Percentiles rank a stretch among this genome's conserved stretches.
phyloP scores from a whole-genome alignment of 2,329 filamentous ascomycete genomes.

The Calonectria fujianensis region DNA sequence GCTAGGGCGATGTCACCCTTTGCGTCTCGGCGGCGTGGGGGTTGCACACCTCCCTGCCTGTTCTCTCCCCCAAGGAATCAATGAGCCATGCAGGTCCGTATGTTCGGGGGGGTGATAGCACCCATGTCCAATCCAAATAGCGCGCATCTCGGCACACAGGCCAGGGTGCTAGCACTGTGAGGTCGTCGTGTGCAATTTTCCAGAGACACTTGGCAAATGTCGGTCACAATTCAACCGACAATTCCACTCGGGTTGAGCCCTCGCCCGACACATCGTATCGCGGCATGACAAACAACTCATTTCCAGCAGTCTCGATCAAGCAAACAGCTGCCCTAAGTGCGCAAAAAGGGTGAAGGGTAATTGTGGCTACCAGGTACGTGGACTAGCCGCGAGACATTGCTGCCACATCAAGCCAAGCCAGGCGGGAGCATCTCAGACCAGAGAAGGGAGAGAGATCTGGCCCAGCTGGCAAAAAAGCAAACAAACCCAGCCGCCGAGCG shows the following conservation, averaged over 20 bases:
- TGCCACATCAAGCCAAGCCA: slow-evolving; percentile 37
- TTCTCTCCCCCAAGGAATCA: slow-evolving; percentile 51
- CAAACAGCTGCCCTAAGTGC: slow-evolving; percentile 26
- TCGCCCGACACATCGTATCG: slow-evolving; percentile 39
- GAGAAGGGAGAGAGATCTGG: slow-evolving; percentile 37
- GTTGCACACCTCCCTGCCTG: slow-evolving; percentile 43
- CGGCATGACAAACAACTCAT: slow-evolving; percentile 18
- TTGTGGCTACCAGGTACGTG: slow-evolving; percentile 28
- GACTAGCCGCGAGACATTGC: slow-evolving; percentile 37
- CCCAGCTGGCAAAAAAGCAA: slow-evolving; percentile 34
- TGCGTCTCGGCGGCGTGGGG: slow-evolving; percentile 54
- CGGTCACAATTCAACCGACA: slow-evolving; percentile 45
- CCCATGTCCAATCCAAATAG: slow-evolving; percentile 40
- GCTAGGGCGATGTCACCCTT: slow-evolving; percentile 44
- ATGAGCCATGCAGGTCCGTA: slow-evolving; percentile 55
- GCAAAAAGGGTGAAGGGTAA: neutral
- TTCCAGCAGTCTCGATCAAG: slow-evolving; percentile 13
- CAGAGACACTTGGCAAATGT: slow-evolving; percentile 49
- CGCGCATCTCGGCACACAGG: slow-evolving; percentile 46
- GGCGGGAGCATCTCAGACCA: slow-evolving; percentile 41
- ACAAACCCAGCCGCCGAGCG: slow-evolving; percentile 28
- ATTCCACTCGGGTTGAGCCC: slow-evolving; percentile 33
- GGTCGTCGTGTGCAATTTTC: slow-evolving; percentile 49
- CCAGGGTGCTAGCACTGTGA: slow-evolving; percentile 40
- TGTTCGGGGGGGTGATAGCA: slow-evolving; percentile 48